Evolutionary conservation across 2,329 filamentous ascomycete genomes (phyloP).

Genomic region (Clarireedia sp.): DNA sequence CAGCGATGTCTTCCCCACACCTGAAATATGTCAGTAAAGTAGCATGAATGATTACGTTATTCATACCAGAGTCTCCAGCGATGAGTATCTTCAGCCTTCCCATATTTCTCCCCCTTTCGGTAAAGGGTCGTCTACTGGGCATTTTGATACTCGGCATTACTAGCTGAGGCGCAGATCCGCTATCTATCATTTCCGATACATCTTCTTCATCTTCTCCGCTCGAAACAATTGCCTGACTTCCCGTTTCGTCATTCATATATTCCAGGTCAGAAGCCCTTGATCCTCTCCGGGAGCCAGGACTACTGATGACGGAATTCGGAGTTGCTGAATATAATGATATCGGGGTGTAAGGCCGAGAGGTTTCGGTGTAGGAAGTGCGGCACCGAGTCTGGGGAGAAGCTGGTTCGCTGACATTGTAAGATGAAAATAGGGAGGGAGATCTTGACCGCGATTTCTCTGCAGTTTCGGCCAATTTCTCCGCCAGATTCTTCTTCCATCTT

Average conservation of each 20-base stretch:
- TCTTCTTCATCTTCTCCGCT: slow-evolving; percentile 33
- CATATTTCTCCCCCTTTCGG: slow-evolving; percentile 72
- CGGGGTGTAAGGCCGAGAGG: slow-evolving; percentile 40
- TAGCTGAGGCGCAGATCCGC: slow-evolving; percentile 62
- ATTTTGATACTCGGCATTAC: slow-evolving; percentile 96
- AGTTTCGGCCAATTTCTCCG: slow-evolving; percentile 14
- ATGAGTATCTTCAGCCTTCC: slow-evolving; percentile 86
- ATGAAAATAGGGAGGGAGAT: slow-evolving; percentile 29
- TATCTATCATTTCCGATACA: slow-evolving; percentile 39
- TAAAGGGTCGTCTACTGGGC: slow-evolving; percentile 83
- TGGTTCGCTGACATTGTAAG: slow-evolving; percentile 29
- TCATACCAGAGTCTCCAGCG: slow-evolving; percentile 65
- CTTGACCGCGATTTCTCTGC: slow-evolving; percentile 20
- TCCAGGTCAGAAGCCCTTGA: slow-evolving; percentile 44
- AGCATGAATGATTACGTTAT: not conserved
- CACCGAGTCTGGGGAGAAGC: slow-evolving; percentile 27
- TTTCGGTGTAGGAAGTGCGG: slow-evolving; percentile 27
- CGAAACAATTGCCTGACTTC: slow-evolving; percentile 30
- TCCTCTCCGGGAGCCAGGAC: slow-evolving; percentile 43
- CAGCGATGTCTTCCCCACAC: slow-evolving; percentile 80
- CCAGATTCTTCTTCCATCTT: slow-evolving; percentile 25
- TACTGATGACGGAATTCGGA: slow-evolving; percentile 38
- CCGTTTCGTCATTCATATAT: slow-evolving; percentile 39
- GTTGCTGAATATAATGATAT: slow-evolving; percentile 35
- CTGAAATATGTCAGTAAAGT: slow-evolving; percentile 36